A percentile compares a stretch with the other conserved stretches of the same genome.
Evolutionary conservation across 805 yeast genomes (phyloP).

Genomic region (Yamadazyma akitaensis): DNA sequence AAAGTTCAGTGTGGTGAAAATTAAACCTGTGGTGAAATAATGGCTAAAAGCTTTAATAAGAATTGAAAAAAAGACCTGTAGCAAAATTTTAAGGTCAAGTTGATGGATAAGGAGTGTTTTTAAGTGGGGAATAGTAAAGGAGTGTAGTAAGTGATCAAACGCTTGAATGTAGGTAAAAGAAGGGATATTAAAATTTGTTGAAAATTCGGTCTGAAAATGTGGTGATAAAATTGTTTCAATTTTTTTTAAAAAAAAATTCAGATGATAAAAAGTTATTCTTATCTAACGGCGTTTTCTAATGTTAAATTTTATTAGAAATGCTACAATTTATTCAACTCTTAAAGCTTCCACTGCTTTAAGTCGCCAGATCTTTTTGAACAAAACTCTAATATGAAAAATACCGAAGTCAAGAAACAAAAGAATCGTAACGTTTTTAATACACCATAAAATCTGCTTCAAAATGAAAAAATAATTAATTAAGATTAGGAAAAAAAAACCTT

Average conservation of each 20-base stretch:
- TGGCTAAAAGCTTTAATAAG: background rate
- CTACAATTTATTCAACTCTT: too few relatives aligned
- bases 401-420: background rate
- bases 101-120: background rate
- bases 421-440: background rate
- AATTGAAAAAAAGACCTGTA: background rate
- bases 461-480: too few relatives aligned
- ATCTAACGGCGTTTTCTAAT: too few relatives aligned
- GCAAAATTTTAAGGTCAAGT: background rate
- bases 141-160: background rate
- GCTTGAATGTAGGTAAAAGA: background rate
- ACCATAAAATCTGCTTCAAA: background rate
- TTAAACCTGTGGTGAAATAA: too few relatives aligned
- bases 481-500: background rate
- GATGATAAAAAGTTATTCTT: background rate
- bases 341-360: background rate
- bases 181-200: background rate
- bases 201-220: slow-evolving; percentile 1
- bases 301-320: too few relatives aligned
- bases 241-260: background rate
- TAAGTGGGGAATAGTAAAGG: background rate
- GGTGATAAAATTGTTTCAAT: slow-evolving; percentile 2
- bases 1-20: background rate
- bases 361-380: background rate
- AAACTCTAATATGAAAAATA: background rate